Percentiles rank a stretch among this genome's conserved stretches.
phyloP scores from a whole-genome alignment of 2,329 filamentous ascomycete genomes.

The Fusarium sororula region DNA sequence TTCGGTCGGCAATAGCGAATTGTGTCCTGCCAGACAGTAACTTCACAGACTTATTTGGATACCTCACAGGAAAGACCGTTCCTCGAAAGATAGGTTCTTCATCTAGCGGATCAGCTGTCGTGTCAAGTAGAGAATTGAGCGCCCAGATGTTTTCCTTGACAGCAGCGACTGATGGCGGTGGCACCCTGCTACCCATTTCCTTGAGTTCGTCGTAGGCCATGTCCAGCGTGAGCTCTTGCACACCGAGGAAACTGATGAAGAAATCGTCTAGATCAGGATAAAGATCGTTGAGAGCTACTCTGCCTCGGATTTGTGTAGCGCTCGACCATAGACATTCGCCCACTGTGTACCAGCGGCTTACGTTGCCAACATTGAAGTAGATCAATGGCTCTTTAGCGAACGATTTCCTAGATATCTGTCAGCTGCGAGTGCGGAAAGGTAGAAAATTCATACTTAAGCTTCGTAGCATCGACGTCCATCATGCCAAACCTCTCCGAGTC shows the following conservation, averaged over 20 bases:
- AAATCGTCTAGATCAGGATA: slow-evolving; percentile 45
- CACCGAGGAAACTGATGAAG: slow-evolving; percentile 44
- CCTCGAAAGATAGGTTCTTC: slow-evolving; percentile 11
- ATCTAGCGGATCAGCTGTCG: background rate
- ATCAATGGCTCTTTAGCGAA: slow-evolving; percentile 23
- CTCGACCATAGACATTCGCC: slow-evolving; percentile 49
- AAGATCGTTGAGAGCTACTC: slow-evolving; percentile 38
- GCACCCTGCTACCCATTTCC: slow-evolving; percentile 8
- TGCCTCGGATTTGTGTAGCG: slow-evolving; percentile 42
- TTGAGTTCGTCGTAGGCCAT: slow-evolving; percentile 48
- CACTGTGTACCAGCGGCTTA: slow-evolving; percentile 41
- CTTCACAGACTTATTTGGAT: slow-evolving; percentile 21
- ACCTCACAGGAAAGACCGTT: slow-evolving; percentile 37
- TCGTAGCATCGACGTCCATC: background rate
- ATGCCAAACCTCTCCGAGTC: background rate
- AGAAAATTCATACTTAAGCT: background rate
- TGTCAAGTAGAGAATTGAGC: slow-evolving; percentile 46
- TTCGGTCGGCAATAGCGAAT: slow-evolving; percentile 50
- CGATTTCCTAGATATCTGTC: background rate
- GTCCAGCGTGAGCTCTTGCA: slow-evolving; percentile 40
- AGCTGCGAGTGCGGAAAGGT: background rate
- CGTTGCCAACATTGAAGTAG: slow-evolving; percentile 3
- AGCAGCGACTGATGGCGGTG: slow-evolving; percentile 22
- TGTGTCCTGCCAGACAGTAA: slow-evolving; percentile 20
- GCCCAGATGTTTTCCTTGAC: slow-evolving; percentile 46